phyloP scores from a whole-genome alignment of 805 yeast genomes.

The Candida silvatica region DNA sequence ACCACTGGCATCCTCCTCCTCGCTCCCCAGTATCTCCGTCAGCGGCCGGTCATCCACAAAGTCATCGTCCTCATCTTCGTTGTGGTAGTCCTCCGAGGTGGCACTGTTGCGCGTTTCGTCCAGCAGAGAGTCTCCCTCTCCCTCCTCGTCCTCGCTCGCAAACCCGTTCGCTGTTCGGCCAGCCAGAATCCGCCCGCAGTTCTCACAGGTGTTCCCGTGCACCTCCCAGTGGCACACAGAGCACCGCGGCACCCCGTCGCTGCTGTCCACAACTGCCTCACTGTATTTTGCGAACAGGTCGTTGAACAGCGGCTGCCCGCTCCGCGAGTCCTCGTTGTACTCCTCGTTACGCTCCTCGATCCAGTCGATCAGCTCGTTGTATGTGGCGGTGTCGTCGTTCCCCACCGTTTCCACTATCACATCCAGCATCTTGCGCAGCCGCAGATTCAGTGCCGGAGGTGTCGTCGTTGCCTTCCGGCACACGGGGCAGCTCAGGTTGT shows the following conservation, averaged over 20 bases:
- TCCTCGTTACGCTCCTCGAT: constrained; percentile 19
- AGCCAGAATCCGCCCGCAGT: constrained; percentile 45
- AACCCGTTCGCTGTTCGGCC: constrained; percentile 2
- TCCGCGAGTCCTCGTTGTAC: constrained; percentile 31
- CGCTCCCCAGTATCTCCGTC: constrained; percentile 6
- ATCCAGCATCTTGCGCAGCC: constrained; percentile 37
- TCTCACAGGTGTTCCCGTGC: constrained; percentile 54
- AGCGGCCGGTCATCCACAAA: constrained; percentile 8
- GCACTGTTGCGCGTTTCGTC: no score
- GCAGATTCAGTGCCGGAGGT: constrained; percentile 46
- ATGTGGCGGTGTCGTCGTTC: constrained; percentile 17
- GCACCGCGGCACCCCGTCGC: constrained; percentile 70
- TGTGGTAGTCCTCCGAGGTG: constrained; percentile 9
- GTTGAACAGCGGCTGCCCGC: constrained; percentile 32
- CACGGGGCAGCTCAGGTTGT: constrained; percentile 56
- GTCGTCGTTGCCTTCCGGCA: constrained; percentile 44
- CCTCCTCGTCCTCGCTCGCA: constrained; percentile 3
- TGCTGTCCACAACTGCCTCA: constrained; percentile 45
- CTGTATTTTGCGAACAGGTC: constrained; percentile 40
- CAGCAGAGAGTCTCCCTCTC: constrained; percentile 1
- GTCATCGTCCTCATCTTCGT: constrained; percentile 5
- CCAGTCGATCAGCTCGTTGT: constrained; percentile 17
- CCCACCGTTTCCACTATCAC: constrained; percentile 31
- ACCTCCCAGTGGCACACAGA: constrained; percentile 78
- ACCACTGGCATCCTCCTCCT: constrained; percentile 1